phyloP scores from a whole-genome alignment of 2,329 filamentous ascomycete genomes.

The Epichloe gansuensis region DNA sequence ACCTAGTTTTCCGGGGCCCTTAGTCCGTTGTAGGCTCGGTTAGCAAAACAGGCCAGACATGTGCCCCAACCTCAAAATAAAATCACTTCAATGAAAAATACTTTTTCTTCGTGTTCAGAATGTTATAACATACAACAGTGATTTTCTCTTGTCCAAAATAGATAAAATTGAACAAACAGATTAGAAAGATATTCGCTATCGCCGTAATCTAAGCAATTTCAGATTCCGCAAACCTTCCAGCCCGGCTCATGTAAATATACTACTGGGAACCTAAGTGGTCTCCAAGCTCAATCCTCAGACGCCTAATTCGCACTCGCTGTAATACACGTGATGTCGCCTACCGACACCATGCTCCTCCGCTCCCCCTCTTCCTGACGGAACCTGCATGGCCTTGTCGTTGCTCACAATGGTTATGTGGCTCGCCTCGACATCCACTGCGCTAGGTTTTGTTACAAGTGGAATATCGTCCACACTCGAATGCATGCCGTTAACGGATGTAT shows the following conservation, averaged over 20 bases:
- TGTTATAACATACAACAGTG: no score
- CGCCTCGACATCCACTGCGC: neutral
- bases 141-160: no score
- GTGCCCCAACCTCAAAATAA: no score
- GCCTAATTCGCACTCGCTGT: no score
- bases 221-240: neutral
- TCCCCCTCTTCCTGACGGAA: neutral
- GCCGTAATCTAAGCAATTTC: no score
- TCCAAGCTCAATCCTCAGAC: neutral
- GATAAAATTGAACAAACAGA: neutral
- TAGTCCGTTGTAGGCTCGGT: no score
- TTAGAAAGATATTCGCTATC: neutral
- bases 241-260: neutral
- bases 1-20: no score
- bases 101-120: no score
- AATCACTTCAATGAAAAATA: no score
- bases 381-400: neutral
- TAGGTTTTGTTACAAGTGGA: conserved; percentile 9
- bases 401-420: neutral
- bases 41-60: no score
- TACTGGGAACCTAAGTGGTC: neutral
- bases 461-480: conserved; percentile 15
- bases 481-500: conserved; percentile 9
- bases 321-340: neutral
- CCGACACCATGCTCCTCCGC: neutral